A percentile compares a stretch with the other conserved stretches of the same genome.
Conservation (phyloP, 768 basidiomycete genomes). For the Macrolepiota fuliginosa region DNA sequence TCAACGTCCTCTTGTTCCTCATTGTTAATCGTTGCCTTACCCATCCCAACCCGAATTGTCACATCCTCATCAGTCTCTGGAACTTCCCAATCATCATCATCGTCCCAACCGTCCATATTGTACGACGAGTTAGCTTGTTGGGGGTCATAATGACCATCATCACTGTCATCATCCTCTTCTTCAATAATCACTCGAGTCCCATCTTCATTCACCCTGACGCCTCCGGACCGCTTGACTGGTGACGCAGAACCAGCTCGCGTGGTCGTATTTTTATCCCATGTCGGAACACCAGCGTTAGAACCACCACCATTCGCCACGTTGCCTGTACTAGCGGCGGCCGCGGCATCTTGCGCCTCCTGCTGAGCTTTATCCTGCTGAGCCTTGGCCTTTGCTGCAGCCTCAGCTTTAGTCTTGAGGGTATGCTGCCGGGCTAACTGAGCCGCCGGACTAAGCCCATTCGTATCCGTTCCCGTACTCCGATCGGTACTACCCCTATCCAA, state of each 20-base stretch:
- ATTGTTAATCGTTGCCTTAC: slow-evolving; percentile 44
- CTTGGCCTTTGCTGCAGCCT: slow-evolving; percentile 67
- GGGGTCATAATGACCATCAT: slow-evolving; percentile 46
- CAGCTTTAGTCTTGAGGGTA: slow-evolving; percentile 85
- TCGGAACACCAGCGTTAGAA: slow-evolving; percentile 41
- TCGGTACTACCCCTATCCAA: slow-evolving; percentile 60
- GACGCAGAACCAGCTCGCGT: slow-evolving; percentile 49
- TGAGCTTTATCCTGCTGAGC: slow-evolving; percentile 57
- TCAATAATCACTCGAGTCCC: slow-evolving; percentile 65
- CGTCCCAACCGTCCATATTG: slow-evolving; percentile 70
- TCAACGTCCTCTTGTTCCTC: slow-evolving; percentile 42
- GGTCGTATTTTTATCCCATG: slow-evolving; percentile 84
- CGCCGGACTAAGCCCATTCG: slow-evolving; percentile 84
- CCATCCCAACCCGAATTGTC: slow-evolving; percentile 65
- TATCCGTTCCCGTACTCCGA: slow-evolving; percentile 54
- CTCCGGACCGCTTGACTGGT: slow-evolving; percentile 38
- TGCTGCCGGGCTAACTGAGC: slow-evolving; percentile 89
- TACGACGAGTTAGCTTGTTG: slow-evolving; percentile 35
- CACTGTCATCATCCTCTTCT: slow-evolving; percentile 66
- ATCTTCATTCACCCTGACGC: slow-evolving; percentile 56
- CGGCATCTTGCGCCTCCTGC: slow-evolving; percentile 41
- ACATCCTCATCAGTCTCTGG: slow-evolving; percentile 68
- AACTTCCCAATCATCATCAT: slow-evolving; percentile 77
- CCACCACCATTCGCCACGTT: slow-evolving; percentile 21
- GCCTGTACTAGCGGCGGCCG: slow-evolving; percentile 34